Conservation (phyloP, 148 eudicot genomes). For the Oxyria digyna region DNA sequence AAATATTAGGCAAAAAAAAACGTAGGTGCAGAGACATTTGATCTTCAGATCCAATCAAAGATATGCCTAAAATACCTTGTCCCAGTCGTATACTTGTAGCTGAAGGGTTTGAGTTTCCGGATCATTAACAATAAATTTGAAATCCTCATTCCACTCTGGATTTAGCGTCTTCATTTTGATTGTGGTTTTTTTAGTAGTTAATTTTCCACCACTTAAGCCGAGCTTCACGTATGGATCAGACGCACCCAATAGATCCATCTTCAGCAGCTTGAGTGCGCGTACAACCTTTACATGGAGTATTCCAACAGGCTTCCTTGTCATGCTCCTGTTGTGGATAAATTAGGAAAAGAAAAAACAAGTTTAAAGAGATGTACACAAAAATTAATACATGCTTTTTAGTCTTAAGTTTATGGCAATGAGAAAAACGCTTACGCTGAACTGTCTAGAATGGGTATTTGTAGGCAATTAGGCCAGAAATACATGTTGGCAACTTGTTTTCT, state of each 20-base stretch:
- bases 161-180: conserved; percentile 67
- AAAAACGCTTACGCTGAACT: conserved; percentile 40
- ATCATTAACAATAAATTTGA: conserved; percentile 73
- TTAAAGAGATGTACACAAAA: background rate
- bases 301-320: conserved; percentile 72
- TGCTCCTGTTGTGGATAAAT: conserved; percentile 23
- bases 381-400: no score
- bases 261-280: conserved; percentile 61
- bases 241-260: conserved; percentile 75
- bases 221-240: conserved; percentile 97
- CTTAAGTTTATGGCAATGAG: background rate
- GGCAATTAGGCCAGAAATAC: conserved; percentile 81
- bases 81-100: conserved; percentile 75
- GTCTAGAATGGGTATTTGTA: conserved; percentile 77
- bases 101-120: conserved; percentile 67
- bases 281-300: conserved; percentile 76
- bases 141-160: conserved; percentile 85
- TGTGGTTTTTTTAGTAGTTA: conserved; percentile 57
- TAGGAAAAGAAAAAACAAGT: background rate
- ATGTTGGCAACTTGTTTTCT: conserved; percentile 66
- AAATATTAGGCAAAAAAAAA: conserved; percentile 1
- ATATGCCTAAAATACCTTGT: conserved; percentile 33
- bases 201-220: conserved; percentile 51
- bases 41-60: background rate
- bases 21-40: background rate